Conservation (phyloP, 176 grass and related monocot genomes). For the Ananas comosus region DNA sequence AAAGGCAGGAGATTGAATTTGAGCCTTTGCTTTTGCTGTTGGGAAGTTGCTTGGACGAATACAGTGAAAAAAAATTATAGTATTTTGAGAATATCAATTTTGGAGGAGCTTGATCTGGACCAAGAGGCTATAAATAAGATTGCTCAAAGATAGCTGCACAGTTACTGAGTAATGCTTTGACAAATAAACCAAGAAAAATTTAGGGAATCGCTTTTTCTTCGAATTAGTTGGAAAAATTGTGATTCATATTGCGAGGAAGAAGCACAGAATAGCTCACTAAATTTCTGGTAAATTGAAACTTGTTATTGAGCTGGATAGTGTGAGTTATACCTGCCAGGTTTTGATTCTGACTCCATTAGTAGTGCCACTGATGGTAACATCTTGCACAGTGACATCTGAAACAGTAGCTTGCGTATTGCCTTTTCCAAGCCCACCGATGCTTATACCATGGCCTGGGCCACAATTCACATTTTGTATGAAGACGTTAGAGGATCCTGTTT, state of each 20-base stretch:
- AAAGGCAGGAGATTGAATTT: too few relatives aligned
- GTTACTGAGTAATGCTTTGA: too few relatives aligned
- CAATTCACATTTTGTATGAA: constrained; percentile 36
- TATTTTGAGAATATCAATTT: too few relatives aligned
- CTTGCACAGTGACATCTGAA: constrained; percentile 34
- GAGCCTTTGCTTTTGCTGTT: too few relatives aligned
- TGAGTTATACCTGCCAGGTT: constrained; percentile 56
- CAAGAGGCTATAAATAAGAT: too few relatives aligned
- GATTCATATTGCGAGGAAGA: not conserved
- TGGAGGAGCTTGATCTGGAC: too few relatives aligned
- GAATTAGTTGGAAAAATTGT: not conserved
- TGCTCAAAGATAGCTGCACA: too few relatives aligned
- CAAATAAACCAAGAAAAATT: too few relatives aligned
- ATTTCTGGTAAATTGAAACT: not conserved
- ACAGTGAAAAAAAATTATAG: too few relatives aligned
- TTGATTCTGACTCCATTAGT: constrained; percentile 51
- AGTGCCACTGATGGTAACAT: constrained; percentile 31
- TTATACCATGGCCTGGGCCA: constrained; percentile 65
- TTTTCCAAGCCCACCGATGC: constrained; percentile 66
- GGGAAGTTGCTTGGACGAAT: too few relatives aligned
- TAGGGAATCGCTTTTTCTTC: too few relatives aligned
- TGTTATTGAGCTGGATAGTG: not conserved
- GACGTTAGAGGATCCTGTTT: constrained; percentile 49
- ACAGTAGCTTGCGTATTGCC: constrained; percentile 27
- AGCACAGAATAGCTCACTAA: not conserved